Conservation (phyloP, 192 early-diverging fungal genomes). For the Backusella parvicylindrica region DNA sequence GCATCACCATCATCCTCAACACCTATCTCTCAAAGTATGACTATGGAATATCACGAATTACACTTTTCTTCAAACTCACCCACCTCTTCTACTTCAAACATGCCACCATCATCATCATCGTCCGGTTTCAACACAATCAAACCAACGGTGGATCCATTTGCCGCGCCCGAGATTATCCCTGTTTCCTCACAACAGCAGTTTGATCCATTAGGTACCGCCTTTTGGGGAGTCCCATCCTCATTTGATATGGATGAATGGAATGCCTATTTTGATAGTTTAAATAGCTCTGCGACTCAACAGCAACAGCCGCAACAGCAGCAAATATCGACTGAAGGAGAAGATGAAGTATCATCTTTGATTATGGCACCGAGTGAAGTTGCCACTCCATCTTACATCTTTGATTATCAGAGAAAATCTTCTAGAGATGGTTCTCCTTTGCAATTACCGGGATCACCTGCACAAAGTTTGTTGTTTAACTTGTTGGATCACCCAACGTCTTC, state of each 20-base stretch:
- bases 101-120: neutral
- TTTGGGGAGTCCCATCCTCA: conserved; percentile 20
- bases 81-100: neutral
- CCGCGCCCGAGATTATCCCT: conserved; percentile 25
- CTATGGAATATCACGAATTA: neutral
- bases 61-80: neutral
- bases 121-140: neutral
- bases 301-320: neutral
- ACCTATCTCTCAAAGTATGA: neutral
- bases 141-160: conserved; percentile 31
- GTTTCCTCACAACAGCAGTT: neutral
- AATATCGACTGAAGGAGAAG: neutral
- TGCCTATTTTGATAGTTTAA: conserved; percentile 10
- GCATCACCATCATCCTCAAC: neutral
- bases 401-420: neutral
- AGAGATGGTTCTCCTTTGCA: neutral
- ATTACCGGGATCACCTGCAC: neutral
- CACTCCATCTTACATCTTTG: neutral
- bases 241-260: conserved; percentile 31
- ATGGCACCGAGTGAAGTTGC: neutral
- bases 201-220: conserved; percentile 16
- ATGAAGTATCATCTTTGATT: neutral
- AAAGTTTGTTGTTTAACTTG: neutral
- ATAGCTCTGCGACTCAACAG: neutral
- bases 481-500: neutral